These are phyloP conservation scores for Saccharum officinarum DNA, from an alignment of 176 grass and related monocot species.

Conservation along the genomic window DNA sequence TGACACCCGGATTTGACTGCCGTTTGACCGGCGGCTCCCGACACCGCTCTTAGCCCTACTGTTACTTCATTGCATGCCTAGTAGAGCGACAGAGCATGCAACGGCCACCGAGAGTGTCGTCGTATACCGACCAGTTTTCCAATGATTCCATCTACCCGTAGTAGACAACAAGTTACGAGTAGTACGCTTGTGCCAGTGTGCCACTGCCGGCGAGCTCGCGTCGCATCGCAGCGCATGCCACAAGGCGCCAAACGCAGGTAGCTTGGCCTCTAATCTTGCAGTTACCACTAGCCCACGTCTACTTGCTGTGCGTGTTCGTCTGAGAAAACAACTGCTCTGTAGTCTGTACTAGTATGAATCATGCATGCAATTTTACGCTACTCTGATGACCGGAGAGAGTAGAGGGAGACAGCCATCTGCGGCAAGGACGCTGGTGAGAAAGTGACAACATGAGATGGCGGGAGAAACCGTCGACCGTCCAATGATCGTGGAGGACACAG, in stretches of 20 bases:
- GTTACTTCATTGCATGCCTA: neutral
- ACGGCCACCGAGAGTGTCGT: neutral
- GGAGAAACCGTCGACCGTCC: conserved; percentile 23
- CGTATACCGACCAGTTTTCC: neutral
- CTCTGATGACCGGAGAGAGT: neutral
- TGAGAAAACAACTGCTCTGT: neutral
- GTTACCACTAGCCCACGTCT: no score
- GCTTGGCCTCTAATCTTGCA: neutral
- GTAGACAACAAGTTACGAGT: neutral
- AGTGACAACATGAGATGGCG: neutral
- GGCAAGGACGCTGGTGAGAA: neutral
- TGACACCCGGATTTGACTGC: conserved; percentile 33
- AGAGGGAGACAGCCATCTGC: neutral
- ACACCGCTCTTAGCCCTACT: neutral
- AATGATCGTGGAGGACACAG: conserved; percentile 39
- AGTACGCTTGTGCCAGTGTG: neutral
- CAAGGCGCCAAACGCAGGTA: conserved; percentile 27
- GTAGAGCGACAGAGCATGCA: conserved; percentile 15
- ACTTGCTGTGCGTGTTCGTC: no score
- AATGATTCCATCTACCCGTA: conserved; percentile 10
- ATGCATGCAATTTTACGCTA: neutral
- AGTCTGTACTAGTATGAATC: no score
- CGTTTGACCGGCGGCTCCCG: conserved; percentile 37
- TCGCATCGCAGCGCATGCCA: conserved; percentile 1
- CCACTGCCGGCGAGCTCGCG: neutral